Evolutionary conservation across 2,329 filamentous ascomycete genomes (phyloP).

Genomic region (Fusarium abutilonis): DNA sequence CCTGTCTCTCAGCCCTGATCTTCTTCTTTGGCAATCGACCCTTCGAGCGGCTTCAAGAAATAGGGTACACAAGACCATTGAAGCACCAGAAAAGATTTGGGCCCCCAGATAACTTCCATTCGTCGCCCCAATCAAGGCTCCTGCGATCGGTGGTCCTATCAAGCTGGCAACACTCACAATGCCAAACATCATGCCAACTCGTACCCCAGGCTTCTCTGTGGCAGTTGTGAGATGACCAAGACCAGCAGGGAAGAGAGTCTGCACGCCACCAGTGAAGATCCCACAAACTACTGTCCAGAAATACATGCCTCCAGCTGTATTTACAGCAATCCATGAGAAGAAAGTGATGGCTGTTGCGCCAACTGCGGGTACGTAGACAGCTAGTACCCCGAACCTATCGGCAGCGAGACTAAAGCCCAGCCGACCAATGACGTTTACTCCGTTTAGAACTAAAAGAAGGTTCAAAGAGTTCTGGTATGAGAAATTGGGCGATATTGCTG

Average conservation of each 20-base stretch:
- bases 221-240: background rate
- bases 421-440: background rate
- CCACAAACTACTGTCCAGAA: background rate
- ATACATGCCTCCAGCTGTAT: background rate
- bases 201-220: background rate
- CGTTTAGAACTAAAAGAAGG: background rate
- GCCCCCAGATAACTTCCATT: background rate
- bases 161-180: background rate
- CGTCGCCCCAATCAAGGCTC: background rate
- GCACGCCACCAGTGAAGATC: background rate
- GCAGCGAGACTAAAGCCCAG: background rate
- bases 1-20: too few relatives aligned
- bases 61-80: background rate
- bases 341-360: background rate
- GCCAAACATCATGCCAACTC: background rate
- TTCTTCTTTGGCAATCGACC: background rate
- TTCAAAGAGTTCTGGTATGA: background rate
- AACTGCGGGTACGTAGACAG: background rate
- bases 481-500: background rate
- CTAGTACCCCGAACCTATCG: background rate
- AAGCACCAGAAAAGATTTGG: background rate
- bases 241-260: background rate
- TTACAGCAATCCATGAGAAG: background rate
- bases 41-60: background rate
- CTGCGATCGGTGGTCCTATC: background rate